These are phyloP conservation scores for Magnusiomyces starmeri DNA, from an alignment of 1,139 yeast species.

Conservation along the genomic window DNA sequence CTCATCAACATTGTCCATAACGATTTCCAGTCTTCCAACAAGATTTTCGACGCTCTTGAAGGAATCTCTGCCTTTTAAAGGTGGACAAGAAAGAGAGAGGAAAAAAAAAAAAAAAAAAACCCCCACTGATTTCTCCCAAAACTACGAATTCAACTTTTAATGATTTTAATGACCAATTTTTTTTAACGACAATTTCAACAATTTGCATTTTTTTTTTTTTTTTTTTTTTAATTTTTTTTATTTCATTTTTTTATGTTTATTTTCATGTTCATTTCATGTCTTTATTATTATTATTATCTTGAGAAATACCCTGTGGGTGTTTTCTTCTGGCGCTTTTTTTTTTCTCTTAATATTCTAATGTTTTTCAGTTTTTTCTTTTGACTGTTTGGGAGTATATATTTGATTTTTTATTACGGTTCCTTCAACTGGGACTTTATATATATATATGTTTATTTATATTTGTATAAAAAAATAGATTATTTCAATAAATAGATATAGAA, in stretches of 20 bases:
- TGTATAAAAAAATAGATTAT: neutral
- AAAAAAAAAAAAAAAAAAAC: neutral
- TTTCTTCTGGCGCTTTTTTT: neutral
- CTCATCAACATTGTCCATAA: conserved; percentile 89
- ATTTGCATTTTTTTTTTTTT: neutral
- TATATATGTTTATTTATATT: neutral
- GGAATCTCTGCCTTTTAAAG: conserved; percentile 17
- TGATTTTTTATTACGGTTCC: too few species aligned
- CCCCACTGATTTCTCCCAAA: neutral
- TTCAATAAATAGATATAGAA: neutral
- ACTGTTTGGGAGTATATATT: too few species aligned
- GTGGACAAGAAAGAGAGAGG: neutral
- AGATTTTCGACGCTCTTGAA: conserved; percentile 32
- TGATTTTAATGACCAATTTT: neutral
- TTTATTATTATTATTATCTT: neutral
- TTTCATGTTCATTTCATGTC: neutral
- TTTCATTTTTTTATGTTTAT: neutral
- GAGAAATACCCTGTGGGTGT: neutral
- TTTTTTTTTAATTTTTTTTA: neutral
- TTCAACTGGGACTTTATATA: neutral
- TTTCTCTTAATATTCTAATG: neutral
- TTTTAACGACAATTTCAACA: conserved; percentile 1
- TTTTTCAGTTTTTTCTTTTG: neutral
- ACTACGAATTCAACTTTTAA: neutral
- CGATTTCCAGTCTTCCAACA: conserved; percentile 43